phyloP scores from a whole-genome alignment of 148 eudicot genomes.

The Talinum fruticosum region DNA sequence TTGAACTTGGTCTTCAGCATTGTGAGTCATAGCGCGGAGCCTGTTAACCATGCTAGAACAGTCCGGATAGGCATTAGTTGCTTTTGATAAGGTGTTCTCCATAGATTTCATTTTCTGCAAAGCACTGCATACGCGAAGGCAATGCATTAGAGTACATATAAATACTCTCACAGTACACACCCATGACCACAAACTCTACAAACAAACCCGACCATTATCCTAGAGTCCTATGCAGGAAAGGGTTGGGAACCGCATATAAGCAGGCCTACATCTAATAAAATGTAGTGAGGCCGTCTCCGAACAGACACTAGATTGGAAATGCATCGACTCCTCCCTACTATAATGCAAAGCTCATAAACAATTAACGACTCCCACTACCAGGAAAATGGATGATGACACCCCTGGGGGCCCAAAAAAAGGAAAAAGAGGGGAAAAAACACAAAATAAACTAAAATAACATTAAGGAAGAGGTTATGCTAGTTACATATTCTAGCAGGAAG shows the following conservation, averaged over 20 bases:
- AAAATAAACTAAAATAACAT: too few relatives aligned
- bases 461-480: background rate
- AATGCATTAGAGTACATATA: background rate
- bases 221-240: background rate
- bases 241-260: background rate
- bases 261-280: background rate
- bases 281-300: background rate
- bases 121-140: constrained; percentile 46
- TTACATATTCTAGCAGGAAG: background rate
- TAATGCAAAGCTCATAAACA: too few relatives aligned
- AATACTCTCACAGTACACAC: background rate
- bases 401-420: too few relatives aligned
- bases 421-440: too few relatives aligned
- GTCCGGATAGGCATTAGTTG: constrained; percentile 64
- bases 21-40: constrained; percentile 86
- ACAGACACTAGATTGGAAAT: background rate
- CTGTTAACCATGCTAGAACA: constrained; percentile 67
- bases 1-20: constrained; percentile 68
- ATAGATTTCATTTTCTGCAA: constrained; percentile 58
- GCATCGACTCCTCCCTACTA: background rate
- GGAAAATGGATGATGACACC: background rate
- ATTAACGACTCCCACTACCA: background rate
- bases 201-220: background rate
- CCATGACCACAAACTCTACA: too few relatives aligned
- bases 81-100: constrained; percentile 70